Evolutionary conservation across 352 stramenopile genomes (phyloP).

Genomic region (Globisporangium splendens): DNA sequence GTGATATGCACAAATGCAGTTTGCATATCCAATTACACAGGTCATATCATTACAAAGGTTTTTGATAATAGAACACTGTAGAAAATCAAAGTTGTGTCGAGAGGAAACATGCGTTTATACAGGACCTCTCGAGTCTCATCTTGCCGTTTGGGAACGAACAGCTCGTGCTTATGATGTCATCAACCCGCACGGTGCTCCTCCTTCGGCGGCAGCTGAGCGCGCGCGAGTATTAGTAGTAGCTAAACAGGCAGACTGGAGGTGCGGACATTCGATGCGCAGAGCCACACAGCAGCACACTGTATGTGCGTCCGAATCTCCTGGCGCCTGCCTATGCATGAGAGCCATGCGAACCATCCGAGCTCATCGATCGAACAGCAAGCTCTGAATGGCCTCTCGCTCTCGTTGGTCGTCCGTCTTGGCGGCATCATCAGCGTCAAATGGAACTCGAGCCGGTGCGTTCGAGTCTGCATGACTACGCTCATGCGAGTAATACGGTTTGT

Average conservation of each 20-base stretch:
- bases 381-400: slow-evolving; percentile 58
- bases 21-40: background rate
- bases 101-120: background rate
- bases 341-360: too few relatives aligned
- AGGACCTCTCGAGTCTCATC: background rate
- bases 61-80: background rate
- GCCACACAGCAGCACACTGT: too few relatives aligned
- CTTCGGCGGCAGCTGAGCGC: background rate
- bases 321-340: too few relatives aligned
- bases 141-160: slow-evolving; percentile 9
- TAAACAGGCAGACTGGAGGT: too few relatives aligned
- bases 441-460: background rate
- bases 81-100: background rate
- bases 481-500: background rate
- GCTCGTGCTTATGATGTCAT: slow-evolving; percentile 1
- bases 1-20: background rate
- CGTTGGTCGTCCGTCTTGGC: slow-evolving; percentile 50
- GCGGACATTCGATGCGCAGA: too few relatives aligned
- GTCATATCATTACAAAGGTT: background rate
- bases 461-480: background rate
- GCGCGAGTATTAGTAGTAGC: too few relatives aligned
- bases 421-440: slow-evolving; percentile 4
- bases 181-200: background rate
- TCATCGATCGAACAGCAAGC: slow-evolving; percentile 40
- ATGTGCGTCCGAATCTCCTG: too few relatives aligned